Conservation (phyloP, 169 alveolate genomes). For the Eimeria maxima region DNA sequence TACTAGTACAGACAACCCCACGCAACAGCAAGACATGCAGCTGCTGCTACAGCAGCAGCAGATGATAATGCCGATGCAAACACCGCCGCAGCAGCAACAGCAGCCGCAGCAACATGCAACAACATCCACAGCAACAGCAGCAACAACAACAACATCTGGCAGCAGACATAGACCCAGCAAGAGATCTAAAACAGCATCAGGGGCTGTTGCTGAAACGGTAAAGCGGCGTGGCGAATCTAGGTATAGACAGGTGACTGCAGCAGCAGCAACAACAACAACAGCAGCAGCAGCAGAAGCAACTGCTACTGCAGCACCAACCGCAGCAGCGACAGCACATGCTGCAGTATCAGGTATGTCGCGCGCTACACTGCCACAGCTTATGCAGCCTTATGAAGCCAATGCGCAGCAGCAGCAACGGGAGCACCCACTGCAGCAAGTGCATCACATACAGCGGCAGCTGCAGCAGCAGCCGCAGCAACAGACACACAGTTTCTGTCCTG, state of each 20-base stretch:
- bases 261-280: slow-evolving; percentile 39
- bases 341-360: neutral
- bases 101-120: no score
- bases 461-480: slow-evolving; percentile 21
- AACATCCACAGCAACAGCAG: no score
- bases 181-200: neutral
- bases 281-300: neutral
- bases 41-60: slow-evolving; percentile 52
- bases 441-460: neutral
- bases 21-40: slow-evolving; percentile 13
- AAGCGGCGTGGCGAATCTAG: neutral
- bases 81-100: neutral
- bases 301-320: no score
- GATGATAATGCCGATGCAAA: neutral
- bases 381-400: neutral
- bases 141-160: neutral
- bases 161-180: neutral
- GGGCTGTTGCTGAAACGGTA: neutral
- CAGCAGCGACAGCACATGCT: no score
- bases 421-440: no score
- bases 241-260: neutral
- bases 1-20: neutral
- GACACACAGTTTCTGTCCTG: slow-evolving; percentile 5
- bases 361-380: neutral
- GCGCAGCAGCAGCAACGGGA: no score